A percentile compares a stretch with the other conserved stretches of the same genome.
phyloP scores from a whole-genome alignment of 139 green algal genomes.

The Auxenochlorella pyrenoidosa region DNA sequence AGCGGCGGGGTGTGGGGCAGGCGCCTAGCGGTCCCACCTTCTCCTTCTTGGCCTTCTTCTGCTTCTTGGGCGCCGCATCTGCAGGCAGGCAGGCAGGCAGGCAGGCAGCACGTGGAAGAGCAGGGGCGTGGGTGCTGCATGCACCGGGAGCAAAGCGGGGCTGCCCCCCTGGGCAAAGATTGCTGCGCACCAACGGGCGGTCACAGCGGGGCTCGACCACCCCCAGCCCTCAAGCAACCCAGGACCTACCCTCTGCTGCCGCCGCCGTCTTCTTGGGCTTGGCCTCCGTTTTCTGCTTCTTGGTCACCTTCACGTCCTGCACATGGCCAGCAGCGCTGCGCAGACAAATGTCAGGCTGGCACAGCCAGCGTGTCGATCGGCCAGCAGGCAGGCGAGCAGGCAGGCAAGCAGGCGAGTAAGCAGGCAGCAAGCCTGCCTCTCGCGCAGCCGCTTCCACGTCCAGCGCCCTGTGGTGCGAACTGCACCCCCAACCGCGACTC shows the following conservation, averaged over 20 bases:
- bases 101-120: not conserved
- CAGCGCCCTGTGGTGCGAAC: too few species aligned
- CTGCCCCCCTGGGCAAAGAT: not conserved
- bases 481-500: not conserved
- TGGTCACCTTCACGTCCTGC: conserved; percentile 35
- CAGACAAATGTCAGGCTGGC: too few species aligned
- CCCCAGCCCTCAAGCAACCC: not conserved
- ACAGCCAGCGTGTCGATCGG: not conserved
- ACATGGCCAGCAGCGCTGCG: not conserved
- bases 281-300: conserved; percentile 47
- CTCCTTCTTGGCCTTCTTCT: conserved; percentile 42
- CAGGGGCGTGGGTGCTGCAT: not conserved
- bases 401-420: not conserved
- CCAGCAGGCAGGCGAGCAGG: not conserved
- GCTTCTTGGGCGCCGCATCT: conserved; percentile 28
- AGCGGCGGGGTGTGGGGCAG: too few species aligned
- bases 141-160: too few species aligned
- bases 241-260: conserved; percentile 10
- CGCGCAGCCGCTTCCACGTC: too few species aligned
- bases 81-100: not conserved
- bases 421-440: too few species aligned
- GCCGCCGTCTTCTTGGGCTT: conserved; percentile 38
- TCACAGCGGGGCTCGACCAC: too few species aligned
- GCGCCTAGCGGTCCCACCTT: conserved; percentile 35
- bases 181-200: not conserved